Evolutionary conservation across 202 grass and related monocot genomes (phyloP).

Genomic region (Carex sylvatica): DNA sequence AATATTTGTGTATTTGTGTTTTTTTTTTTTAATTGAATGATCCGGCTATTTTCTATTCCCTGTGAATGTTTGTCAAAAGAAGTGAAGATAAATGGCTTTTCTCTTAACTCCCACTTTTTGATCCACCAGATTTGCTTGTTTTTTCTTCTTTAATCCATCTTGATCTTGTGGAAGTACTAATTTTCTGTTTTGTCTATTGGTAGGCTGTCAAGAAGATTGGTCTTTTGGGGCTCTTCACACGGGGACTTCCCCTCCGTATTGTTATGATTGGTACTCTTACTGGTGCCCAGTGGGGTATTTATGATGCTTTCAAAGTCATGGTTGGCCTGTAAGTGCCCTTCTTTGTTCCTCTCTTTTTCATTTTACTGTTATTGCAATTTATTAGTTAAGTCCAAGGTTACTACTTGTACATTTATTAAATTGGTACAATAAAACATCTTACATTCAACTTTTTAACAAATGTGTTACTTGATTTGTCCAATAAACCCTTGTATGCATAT

Average conservation of each 20-base stretch:
- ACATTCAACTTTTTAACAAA: not conserved
- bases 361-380: slow-evolving; percentile 1
- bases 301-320: slow-evolving; percentile 92
- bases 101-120: not conserved
- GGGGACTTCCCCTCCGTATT: slow-evolving; percentile 82
- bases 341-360: not conserved
- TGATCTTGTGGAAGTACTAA: not conserved
- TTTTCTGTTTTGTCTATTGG: slow-evolving; percentile 14
- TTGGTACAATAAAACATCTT: not conserved
- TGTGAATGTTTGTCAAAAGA: not conserved
- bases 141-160: not conserved
- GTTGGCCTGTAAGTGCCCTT: slow-evolving; percentile 80
- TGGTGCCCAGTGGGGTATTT: slow-evolving; percentile 88
- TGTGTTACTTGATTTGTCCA: not conserved
- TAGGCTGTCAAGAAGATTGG: slow-evolving; percentile 80
- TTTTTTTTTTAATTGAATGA: not conserved
- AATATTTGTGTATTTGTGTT: not conserved
- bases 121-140: not conserved
- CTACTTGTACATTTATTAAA: not conserved
- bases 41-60: not conserved
- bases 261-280: slow-evolving; percentile 94
- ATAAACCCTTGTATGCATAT: not conserved
- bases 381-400: not conserved
- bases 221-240: slow-evolving; percentile 64
- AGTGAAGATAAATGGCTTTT: not conserved